Evolutionary conservation across 169 alveolate genomes (phyloP).

Genomic region (Cryptosporidium tyzzeri): DNA sequence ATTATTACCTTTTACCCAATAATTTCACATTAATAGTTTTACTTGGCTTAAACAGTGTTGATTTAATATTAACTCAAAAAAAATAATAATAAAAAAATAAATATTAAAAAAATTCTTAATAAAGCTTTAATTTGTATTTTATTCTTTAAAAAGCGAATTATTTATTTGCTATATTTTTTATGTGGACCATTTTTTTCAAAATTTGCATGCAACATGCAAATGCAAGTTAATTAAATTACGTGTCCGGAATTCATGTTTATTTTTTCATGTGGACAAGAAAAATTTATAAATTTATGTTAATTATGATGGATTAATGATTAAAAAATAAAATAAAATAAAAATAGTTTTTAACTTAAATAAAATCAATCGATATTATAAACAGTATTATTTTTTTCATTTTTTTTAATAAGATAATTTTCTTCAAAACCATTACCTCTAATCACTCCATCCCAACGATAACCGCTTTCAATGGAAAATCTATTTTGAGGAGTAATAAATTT

Average conservation of each 20-base stretch:
- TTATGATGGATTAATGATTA: too few relatives aligned
- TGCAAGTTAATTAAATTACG: constrained; percentile 6
- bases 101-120: too few relatives aligned
- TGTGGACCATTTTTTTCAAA: background rate
- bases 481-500: constrained; percentile 88
- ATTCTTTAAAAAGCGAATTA: background rate
- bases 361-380: background rate
- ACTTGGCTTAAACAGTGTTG: background rate
- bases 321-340: too few relatives aligned
- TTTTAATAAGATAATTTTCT: constrained; percentile 77
- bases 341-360: background rate
- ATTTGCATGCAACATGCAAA: constrained; percentile 9
- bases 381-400: background rate
- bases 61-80: too few relatives aligned
- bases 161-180: background rate
- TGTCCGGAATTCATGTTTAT: constrained; percentile 13
- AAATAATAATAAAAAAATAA: too few relatives aligned
- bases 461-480: constrained; percentile 92
- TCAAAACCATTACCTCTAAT: constrained; percentile 95
- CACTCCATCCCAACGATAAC: constrained; percentile 97
- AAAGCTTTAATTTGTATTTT: background rate
- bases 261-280: constrained; percentile 19
- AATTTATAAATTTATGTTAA: background rate
- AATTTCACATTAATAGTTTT: background rate
- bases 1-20: too few relatives aligned